Conservation (phyloP, 768 basidiomycete species). For the Boletus edulis region DNA sequence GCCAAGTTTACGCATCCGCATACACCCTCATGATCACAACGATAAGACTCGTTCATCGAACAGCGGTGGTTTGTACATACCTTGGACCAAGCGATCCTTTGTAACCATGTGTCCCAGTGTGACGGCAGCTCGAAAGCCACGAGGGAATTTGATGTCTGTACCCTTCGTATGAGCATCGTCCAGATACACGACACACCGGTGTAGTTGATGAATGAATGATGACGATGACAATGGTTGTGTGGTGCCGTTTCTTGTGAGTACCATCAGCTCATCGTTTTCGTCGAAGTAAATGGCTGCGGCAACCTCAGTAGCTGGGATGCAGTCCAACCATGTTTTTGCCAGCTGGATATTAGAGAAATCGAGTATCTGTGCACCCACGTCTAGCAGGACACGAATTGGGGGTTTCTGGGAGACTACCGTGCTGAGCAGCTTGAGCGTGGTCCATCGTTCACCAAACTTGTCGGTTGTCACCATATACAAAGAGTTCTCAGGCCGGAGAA, state of each 20-base stretch:
- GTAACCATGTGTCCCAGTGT: background rate
- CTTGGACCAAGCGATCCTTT: background rate
- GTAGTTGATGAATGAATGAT: background rate
- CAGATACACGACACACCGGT: background rate
- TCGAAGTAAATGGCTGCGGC: background rate
- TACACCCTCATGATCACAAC: background rate
- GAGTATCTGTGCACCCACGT: background rate
- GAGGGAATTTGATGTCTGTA: background rate
- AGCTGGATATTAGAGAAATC: background rate
- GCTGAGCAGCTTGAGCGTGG: background rate
- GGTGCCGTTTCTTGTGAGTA: background rate
- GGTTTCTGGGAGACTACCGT: background rate
- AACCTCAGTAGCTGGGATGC: background rate
- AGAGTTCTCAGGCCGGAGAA: background rate
- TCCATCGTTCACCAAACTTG: background rate
- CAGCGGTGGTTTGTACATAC: background rate
- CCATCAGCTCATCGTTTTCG: background rate
- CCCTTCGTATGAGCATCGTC: background rate
- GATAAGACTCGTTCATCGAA: background rate
- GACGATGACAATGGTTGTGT: background rate
- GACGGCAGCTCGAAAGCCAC: background rate
- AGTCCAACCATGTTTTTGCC: background rate
- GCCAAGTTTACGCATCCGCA: background rate
- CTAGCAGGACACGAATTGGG: background rate
- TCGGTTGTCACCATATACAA: background rate